Base-by-base conservation (phyloP, 164 flowering plant genomes). In the Litsea cubeba region DNA sequence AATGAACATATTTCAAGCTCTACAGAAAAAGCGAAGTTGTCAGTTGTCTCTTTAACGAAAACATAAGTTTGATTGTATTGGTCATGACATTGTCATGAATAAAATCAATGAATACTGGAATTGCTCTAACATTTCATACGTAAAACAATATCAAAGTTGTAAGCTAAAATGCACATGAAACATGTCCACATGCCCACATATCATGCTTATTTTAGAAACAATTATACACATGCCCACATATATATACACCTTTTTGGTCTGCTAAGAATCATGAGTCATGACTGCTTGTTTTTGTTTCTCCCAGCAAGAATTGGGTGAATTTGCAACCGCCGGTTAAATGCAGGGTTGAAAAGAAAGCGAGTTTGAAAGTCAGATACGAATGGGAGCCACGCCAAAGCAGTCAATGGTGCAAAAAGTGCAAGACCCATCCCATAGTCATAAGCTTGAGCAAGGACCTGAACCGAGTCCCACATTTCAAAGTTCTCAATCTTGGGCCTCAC, bases 401-500 rank as follows among this genome's bases (percentile, higher is more conserved):
- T 93, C 24, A 95, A 71, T 51, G 98, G 98, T 5, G 89, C 87
- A 79, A 95, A 89, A 12, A 95, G 89, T 49, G 83, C 79, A 11
- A 88, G 82, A 3, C 97, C 98, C 98, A 95, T 95, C 69, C 97
- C 97, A 79, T 88, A 93, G 78, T 95, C 99, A 75, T 91, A 93
- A 26, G 92, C 85, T 81, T 80, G 83, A 30, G 93, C 96, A 68
- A 95, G 88, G 2, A 89, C 85, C 72, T 75, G 77, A 4, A 87
- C 83, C 74, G 89, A 91, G 22, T 87, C 77, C 98, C 99, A 95
- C 32, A 93, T 51, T 63, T 82, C 87, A 3, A 82, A 79, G 12
- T 85, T 68, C 79, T 86, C 83, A 71, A 95, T 87, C 79, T 70
- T 79, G 1, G 96, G 95, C 81, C 97, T 87, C 74, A 84, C 80